Base-by-base conservation (phyloP, 2,329 filamentous ascomycete genomes). In the Dactylellina drechsleri region DNA sequence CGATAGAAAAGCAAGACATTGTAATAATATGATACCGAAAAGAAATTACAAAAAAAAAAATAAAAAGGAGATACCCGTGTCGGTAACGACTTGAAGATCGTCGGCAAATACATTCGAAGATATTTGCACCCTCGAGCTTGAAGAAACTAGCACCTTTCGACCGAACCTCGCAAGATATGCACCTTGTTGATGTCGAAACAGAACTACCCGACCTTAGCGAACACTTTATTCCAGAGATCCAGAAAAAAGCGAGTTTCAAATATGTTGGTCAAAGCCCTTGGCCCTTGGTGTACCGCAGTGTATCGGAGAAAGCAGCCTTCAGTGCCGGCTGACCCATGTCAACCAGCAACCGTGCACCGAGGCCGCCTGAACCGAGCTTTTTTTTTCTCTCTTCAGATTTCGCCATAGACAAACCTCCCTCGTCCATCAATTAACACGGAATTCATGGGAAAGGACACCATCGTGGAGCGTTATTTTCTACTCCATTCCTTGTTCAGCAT, bases 241-340 rank as follows among this genome's bases (percentile, higher is more conserved):
- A 65, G 64, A 23, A 60, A 62, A 72, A 72, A 43, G 62, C 62
- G 57, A 74, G 70, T 74, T 74, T 74, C 70, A 74, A 61, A 62
- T 67, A 61, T 47, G 57, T 56, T 57, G 41, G 47, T 43, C 31
- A 36, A 36, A 36, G 31, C 31, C 58, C 40, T 45, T 13, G 62
- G 53, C 31, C 8, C 31, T 40, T 66, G 18, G 68, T 36, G 43
- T 73, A 66, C 70, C 70, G 70, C 23, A 56, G 56, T 45, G 56
- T 67, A 58, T 74, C 70, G 70, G 70, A 74, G 70, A 66, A 66
- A 74, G 62, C 57, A 67, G 62, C 70, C 70, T 74, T 66, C 70
- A 50, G 57, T 62, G 70, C 70, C 70, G 70, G 58, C 57, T 40
- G 52, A 74, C 56, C 70, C 70, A 40, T 66, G 62, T 57, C 40